phyloP scores from a whole-genome alignment of 768 basidiomycete genomes.

The Rhodotorula graminis region DNA sequence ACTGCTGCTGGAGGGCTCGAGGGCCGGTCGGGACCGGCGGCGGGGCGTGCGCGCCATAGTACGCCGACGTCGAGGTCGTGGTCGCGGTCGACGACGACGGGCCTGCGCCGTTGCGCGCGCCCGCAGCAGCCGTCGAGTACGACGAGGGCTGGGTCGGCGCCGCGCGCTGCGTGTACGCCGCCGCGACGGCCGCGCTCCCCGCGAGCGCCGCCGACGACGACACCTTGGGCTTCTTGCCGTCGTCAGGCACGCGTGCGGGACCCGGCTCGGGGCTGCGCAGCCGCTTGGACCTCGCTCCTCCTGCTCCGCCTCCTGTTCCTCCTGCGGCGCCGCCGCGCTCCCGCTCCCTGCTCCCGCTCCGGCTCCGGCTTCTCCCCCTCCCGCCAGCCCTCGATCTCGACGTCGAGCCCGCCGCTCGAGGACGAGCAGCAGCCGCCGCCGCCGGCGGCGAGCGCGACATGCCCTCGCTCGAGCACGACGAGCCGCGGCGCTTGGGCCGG shows the following conservation, averaged over 20 bases:
- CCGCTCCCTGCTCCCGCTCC: too few species aligned
- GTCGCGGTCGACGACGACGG: too few species aligned
- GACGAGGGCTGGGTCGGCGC: too few species aligned
- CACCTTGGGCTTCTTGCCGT: constrained; percentile 19
- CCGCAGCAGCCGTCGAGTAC: too few species aligned
- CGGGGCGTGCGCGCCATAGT: neutral
- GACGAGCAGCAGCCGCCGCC: neutral
- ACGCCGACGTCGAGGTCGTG: too few species aligned
- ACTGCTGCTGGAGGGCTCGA: neutral
- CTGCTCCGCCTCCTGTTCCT: too few species aligned
- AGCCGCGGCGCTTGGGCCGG: neutral
- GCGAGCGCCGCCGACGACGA: neutral
- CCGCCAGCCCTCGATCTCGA: too few species aligned
- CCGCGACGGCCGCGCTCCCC: neutral
- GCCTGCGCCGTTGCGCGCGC: neutral
- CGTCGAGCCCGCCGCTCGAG: too few species aligned
- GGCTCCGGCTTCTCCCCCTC: too few species aligned
- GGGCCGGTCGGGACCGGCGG: neutral
- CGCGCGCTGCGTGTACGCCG: neutral
- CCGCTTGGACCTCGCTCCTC: neutral
- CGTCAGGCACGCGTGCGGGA: too few species aligned
- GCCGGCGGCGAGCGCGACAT: neutral
- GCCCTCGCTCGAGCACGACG: neutral
- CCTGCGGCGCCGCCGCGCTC: too few species aligned
- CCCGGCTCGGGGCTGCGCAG: neutral